Evolutionary conservation across 1,284 basidiomycete genomes (phyloP).

Genomic region (Boletus albobrunnescens): DNA sequence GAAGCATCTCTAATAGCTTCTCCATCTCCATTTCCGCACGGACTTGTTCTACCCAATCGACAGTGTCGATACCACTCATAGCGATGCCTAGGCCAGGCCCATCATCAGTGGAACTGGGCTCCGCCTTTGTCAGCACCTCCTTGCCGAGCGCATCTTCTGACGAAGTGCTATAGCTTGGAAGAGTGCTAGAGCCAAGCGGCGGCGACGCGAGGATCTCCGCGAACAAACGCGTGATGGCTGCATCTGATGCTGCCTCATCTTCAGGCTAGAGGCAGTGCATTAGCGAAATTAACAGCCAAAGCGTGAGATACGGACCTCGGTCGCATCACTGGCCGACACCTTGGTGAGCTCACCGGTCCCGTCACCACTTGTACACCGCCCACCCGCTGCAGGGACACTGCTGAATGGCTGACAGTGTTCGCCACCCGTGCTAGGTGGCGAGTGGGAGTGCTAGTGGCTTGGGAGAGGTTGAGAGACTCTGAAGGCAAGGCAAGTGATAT

Average conservation of each 20-base stretch:
- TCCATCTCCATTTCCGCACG: conserved; percentile 55
- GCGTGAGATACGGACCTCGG: conserved; percentile 16
- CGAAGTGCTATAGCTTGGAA: conserved; percentile 32
- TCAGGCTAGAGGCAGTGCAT: conserved; percentile 16
- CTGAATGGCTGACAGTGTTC: conserved; percentile 56
- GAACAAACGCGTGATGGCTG: conserved; percentile 32
- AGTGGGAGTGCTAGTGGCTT: conserved; percentile 57
- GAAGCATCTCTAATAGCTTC: conserved; percentile 54
- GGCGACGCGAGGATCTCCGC: conserved; percentile 36
- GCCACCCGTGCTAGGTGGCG: conserved; percentile 93
- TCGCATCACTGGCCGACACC: conserved; percentile 14
- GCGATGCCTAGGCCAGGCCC: conserved; percentile 31
- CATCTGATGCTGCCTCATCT: conserved; percentile 32
- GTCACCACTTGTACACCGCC: conserved; percentile 39
- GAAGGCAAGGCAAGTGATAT: conserved; percentile 17
- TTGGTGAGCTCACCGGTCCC: conserved; percentile 18
- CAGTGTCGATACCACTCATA: conserved; percentile 15
- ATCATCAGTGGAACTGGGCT: conserved; percentile 8
- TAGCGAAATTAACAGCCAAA: neutral
- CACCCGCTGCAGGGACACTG: conserved; percentile 88
- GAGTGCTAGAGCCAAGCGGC: conserved; percentile 31
- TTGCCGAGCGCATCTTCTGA: conserved; percentile 28
- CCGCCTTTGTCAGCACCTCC: conserved; percentile 22
- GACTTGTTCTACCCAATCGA: conserved; percentile 29
- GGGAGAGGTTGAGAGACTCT: conserved; percentile 26